Percentiles rank a stretch among this genome's conserved stretches.
phyloP scores from a whole-genome alignment of 2,329 filamentous ascomycete genomes.

The Penicillium sp. region DNA sequence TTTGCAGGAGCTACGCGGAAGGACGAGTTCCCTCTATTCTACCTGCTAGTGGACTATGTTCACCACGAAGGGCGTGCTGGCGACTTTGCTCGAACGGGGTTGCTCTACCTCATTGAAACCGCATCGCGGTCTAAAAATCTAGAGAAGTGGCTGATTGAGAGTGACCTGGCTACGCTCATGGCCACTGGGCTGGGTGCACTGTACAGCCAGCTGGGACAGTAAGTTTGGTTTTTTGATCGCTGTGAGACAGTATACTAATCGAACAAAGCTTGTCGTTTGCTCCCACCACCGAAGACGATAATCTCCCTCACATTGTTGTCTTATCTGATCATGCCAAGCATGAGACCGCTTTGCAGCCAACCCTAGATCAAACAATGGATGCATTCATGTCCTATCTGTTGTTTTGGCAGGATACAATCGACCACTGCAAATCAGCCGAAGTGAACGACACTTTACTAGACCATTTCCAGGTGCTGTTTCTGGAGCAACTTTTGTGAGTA shows the following conservation, averaged over 20 bases:
- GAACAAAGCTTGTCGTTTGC: slow-evolving; percentile 73
- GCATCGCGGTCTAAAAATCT: slow-evolving; percentile 77
- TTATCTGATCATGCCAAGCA: slow-evolving; percentile 82
- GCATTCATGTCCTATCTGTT: slow-evolving; percentile 92
- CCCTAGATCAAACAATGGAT: slow-evolving; percentile 82
- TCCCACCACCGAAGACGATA: slow-evolving; percentile 65
- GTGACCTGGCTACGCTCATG: slow-evolving; percentile 94
- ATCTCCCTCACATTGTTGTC: slow-evolving; percentile 75
- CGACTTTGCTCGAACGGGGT: slow-evolving; percentile 90
- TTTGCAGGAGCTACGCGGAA: slow-evolving; percentile 85
- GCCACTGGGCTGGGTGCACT: slow-evolving; percentile 85
- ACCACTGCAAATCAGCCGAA: slow-evolving; percentile 88
- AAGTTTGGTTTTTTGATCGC: slow-evolving; percentile 15
- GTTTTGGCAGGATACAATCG: slow-evolving; percentile 97
- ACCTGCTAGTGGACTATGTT: slow-evolving; percentile 92
- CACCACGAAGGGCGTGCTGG: slow-evolving; percentile 92
- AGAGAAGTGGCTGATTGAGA: slow-evolving; percentile 96
- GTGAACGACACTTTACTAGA: slow-evolving; percentile 91
- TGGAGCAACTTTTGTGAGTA: slow-evolving; percentile 84
- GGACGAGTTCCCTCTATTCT: slow-evolving; percentile 93
- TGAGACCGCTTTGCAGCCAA: slow-evolving; percentile 72
- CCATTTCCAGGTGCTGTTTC: slow-evolving; percentile 94
- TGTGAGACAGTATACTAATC: slow-evolving; percentile 46
- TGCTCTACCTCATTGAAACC: slow-evolving; percentile 94
- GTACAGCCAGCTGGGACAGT: slow-evolving; percentile 68